Percentiles rank a stretch among this genome's conserved stretches.
phyloP scores from a whole-genome alignment of 805 yeast species.

The Barnettozyma pratensis region DNA sequence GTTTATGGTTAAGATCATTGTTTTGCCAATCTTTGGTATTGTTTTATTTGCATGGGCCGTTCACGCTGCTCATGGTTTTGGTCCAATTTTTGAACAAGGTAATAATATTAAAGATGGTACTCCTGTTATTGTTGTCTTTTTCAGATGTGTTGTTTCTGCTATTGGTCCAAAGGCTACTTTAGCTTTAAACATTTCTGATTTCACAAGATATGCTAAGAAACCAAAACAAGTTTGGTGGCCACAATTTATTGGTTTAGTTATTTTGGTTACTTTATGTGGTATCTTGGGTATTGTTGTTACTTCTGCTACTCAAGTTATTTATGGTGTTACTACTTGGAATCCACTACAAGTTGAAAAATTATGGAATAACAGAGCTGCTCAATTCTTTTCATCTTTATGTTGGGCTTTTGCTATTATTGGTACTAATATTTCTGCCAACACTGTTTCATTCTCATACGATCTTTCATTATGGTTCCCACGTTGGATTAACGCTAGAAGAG shows the following conservation, averaged over 20 bases:
- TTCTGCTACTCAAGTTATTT: conserved; percentile 30
- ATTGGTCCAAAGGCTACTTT: conserved; percentile 34
- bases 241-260: conserved; percentile 28
- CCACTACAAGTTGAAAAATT: conserved; percentile 35
- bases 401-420: conserved; percentile 40
- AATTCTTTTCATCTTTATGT: conserved; percentile 17
- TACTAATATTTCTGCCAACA: conserved; percentile 65
- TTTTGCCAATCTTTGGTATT: conserved; percentile 28
- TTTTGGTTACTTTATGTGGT: conserved; percentile 26
- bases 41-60: conserved; percentile 30
- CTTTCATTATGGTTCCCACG: conserved; percentile 52
- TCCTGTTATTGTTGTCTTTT: conserved; percentile 21
- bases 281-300: conserved; percentile 30
- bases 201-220: conserved; percentile 32
- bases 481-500: conserved; percentile 55
- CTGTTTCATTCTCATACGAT: conserved; percentile 58
- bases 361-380: conserved; percentile 26
- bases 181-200: conserved; percentile 34
- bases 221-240: conserved; percentile 27
- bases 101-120: conserved; percentile 21
- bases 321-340: conserved; percentile 39
- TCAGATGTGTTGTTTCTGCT: conserved; percentile 26
- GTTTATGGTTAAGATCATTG: conserved; percentile 28
- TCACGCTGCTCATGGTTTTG: conserved; percentile 24
- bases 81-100: conserved; percentile 22